phyloP scores from a whole-genome alignment of 2,329 filamentous ascomycete genomes.

The Seiridium unicorne region DNA sequence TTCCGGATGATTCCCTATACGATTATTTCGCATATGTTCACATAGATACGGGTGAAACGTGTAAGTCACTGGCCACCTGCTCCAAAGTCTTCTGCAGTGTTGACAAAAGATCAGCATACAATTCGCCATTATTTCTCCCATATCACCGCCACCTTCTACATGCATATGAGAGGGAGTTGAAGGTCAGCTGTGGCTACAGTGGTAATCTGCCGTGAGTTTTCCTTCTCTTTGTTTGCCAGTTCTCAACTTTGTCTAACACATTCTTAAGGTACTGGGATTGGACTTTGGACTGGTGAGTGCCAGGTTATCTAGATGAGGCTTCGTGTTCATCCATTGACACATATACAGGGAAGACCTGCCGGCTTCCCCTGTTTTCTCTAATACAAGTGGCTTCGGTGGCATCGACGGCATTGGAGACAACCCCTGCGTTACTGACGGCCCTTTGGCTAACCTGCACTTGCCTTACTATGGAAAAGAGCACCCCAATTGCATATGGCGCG shows the following conservation, averaged over 20 bases:
- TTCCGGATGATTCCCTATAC: not conserved
- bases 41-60: not conserved
- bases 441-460: not conserved
- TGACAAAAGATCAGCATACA: not conserved
- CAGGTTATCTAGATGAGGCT: not conserved
- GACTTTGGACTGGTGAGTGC: not conserved
- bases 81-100: not conserved
- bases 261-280: not conserved
- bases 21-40: not conserved
- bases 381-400: not conserved
- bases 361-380: not conserved
- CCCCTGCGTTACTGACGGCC: not conserved
- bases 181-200: not conserved
- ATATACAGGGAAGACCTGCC: not conserved
- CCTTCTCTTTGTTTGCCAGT: no score
- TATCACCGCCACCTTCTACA: not conserved
- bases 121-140: not conserved
- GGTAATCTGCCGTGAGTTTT: not conserved
- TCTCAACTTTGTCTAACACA: not conserved
- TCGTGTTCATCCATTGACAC: not conserved
- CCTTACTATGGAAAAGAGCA: not conserved
- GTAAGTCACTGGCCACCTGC: not conserved
- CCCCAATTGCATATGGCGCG: not conserved
- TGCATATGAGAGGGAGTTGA: not conserved
- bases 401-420: not conserved